Evolutionary conservation across 192 early-diverging fungal genomes (phyloP), one percentile per base, ranked within the genome.

Genomic region (Coemansia guatemalensis): DNA sequence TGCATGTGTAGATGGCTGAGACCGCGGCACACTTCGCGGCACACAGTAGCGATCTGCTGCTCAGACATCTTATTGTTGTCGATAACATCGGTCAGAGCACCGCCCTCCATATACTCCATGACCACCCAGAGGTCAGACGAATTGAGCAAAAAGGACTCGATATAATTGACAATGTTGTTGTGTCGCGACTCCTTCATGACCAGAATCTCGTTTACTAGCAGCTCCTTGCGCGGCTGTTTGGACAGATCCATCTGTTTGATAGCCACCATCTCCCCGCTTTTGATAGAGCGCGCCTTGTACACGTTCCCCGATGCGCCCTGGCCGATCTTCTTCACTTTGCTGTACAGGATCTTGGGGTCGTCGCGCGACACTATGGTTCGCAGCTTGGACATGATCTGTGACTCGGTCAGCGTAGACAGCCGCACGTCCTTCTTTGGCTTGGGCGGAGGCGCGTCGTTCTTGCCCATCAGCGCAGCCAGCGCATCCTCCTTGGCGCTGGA

Each of bases 71-170:
- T 85, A 75, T 89, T 95, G 83, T 97, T 96, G 73, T 92, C 92
- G 75, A 99, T 97, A 24, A 97, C 90, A 70, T 99, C 96, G 24
- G 95, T 99, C 75, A 99, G 83, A 18, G 95, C 87, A 52, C 97
- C 97, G 52, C 95, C 97, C 75, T 99, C 97, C 95, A 99, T 99
- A 76, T 90, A 94, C 82, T 99, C 97, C 93, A 99, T 94, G 26
- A 99, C 88, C 17, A 99, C 92, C 97, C 97, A 99, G 62, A 99
- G 81, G 47, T 97, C 95, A 25, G 65, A 58, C 58, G 83, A 84
- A 70, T 88, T 88, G 54, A 95, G 87, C 66, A 99, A 78, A 76
- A 90, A 99, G 9, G 91, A 85, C 75, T 97, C 95, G 48, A 95
- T 78, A 65, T 91, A 99, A 82, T 99, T 99, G 79, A 97, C 94